These are phyloP conservation scores for Candida sojae DNA, from an alignment of 1,139 yeast species.

Conservation along the genomic window DNA sequence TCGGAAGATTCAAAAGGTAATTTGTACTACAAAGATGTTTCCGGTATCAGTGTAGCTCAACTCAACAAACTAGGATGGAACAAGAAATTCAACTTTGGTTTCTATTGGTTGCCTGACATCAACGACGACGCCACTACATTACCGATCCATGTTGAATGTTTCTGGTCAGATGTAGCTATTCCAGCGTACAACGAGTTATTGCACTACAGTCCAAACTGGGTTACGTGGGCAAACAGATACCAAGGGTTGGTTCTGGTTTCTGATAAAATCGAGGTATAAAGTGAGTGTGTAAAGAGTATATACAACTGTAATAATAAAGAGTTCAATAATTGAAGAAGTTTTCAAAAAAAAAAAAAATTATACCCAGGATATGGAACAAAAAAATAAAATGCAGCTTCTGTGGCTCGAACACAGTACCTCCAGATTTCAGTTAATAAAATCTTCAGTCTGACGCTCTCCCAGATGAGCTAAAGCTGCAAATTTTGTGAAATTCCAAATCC, in stretches of 20 bases:
- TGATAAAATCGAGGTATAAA: conserved; percentile 43
- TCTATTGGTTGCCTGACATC: conserved; percentile 79
- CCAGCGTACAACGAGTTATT: conserved; percentile 73
- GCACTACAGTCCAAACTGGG: conserved; percentile 63
- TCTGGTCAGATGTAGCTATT: conserved; percentile 68
- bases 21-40: conserved; percentile 50
- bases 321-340: neutral
- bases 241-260: conserved; percentile 65
- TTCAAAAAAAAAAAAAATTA: neutral
- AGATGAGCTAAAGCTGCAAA: conserved; percentile 58
- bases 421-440: conserved; percentile 50
- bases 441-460: too few species aligned
- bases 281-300: neutral
- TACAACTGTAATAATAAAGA: neutral
- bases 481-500: conserved; percentile 34
- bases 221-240: conserved; percentile 64
- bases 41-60: conserved; percentile 64
- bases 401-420: conserved; percentile 39
- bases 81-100: conserved; percentile 56
- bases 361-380: neutral
- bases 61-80: conserved; percentile 69
- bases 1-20: conserved; percentile 54
- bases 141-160: conserved; percentile 62
- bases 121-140: conserved; percentile 39
- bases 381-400: conserved; percentile 68